Evolutionary conservation across 306 rosid genomes (phyloP).

Genomic region (Inga oerstediana): DNA sequence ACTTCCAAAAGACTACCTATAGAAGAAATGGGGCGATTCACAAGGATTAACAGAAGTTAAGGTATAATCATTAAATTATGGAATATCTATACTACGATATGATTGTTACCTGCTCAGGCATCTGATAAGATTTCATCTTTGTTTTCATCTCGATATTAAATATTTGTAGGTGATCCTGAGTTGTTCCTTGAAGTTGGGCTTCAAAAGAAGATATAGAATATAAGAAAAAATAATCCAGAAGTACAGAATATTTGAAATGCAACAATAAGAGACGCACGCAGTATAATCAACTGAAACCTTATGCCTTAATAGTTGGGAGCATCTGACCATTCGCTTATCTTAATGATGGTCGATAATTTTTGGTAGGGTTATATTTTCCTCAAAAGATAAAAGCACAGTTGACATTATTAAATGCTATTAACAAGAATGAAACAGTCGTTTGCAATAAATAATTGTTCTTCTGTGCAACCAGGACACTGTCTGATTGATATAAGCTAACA

Average conservation of each 20-base stretch:
- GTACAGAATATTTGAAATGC: conserved; percentile 30
- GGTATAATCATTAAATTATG: conserved; percentile 3
- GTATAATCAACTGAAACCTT: conserved; percentile 23
- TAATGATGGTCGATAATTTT: conserved; percentile 21
- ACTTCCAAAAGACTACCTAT: conserved; percentile 97
- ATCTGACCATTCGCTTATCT: conserved; percentile 29
- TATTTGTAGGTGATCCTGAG: conserved; percentile 96
- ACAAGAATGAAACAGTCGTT: conserved; percentile 2
- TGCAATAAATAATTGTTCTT: conserved; percentile 31
- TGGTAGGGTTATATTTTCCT: not conserved
- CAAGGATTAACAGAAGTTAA: conserved; percentile 19
- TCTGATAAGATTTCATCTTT: conserved; percentile 89
- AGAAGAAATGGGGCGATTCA: conserved; percentile 24
- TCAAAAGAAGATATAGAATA: conserved; percentile 39
- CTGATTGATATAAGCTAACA: not conserved
- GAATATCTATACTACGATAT: conserved; percentile 8
- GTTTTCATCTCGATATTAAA: conserved; percentile 97
- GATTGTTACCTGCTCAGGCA: conserved; percentile 93
- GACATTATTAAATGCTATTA: conserved; percentile 5
- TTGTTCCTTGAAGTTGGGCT: conserved; percentile 98
- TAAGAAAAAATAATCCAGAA: conserved; percentile 31
- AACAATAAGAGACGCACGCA: conserved; percentile 31
- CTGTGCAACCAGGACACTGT: not conserved
- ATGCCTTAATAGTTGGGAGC: conserved; percentile 20
- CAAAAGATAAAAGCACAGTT: not conserved